Evolutionary conservation across 1,284 basidiomycete genomes (phyloP), one percentile per base, ranked within the genome.

Genomic region (Heterobasidion parviporum): DNA sequence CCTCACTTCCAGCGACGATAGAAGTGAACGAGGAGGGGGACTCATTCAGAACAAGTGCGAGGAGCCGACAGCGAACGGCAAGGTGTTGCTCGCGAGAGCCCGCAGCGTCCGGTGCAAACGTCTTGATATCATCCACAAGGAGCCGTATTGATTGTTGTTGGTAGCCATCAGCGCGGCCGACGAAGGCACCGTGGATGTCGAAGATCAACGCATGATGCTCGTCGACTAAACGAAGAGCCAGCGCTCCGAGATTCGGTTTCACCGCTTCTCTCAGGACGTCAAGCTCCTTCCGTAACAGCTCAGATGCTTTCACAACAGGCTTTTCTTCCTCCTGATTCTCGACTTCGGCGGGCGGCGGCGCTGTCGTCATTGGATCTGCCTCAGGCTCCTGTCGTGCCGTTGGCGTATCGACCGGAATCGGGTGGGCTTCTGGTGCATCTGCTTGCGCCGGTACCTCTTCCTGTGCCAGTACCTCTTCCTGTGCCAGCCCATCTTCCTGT

Each of bases 141-240:
- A 81, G 75, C 45, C 77, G 78, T 50, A 89, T 76, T 12, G 85
- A 81, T 60, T 82, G 71, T 43, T 79, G 74, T 61, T 86, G 84
- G 62, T 85, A 79, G 35, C 75, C 77, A 51, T 78, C 81, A 46
- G 75, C 72, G 2, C 80, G 74, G 32, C 84, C 83, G 54, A 87
- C 78, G 69, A 95, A 93, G 10, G 89, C 87, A 35, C 79, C 78
- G 63, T 90, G 86, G 52, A 97, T 81, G 65, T 98, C 94, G 65
- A 97, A 97, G 50, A 98, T 86, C 48, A 98, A 79, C 6, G 87
- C 85, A 8, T 89, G 84, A 63, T 94, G 89, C 59, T 89, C 83
- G 66, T 98, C 95, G 50, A 96, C 87, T 33, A 99, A 77, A 10
- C 77, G 73, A 47, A 99, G 74, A 0, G 91, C 84, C 26, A 26